phyloP scores from a whole-genome alignment of 306 rosid species.

The Nissolia schottii region DNA sequence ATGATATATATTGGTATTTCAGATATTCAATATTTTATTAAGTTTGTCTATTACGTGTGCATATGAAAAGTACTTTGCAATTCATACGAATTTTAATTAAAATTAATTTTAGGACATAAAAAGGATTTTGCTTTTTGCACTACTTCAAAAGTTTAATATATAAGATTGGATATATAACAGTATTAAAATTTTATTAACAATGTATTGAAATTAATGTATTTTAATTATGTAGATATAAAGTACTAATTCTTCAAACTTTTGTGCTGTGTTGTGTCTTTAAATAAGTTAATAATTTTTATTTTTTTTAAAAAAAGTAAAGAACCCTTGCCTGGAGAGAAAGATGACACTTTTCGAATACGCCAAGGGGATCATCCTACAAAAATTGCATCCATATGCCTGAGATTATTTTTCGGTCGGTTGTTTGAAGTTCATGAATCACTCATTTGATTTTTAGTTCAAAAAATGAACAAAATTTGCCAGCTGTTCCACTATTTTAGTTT shows the following conservation, averaged over 20 bases:
- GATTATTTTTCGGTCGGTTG: slow-evolving; percentile 3
- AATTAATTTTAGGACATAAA: too few relatives aligned
- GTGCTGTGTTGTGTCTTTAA: neutral
- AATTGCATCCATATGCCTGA: neutral
- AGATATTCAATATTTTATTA: neutral
- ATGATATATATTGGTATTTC: too few relatives aligned
- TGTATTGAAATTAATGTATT: too few relatives aligned
- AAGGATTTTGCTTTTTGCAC: too few relatives aligned
- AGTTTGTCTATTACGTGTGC: neutral
- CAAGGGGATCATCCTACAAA: neutral
- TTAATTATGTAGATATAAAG: too few relatives aligned
- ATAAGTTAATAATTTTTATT: neutral
- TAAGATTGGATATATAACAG: too few relatives aligned
- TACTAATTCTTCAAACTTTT: neutral
- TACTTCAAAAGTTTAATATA: too few relatives aligned
- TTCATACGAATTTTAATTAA: neutral
- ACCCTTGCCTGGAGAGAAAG: neutral
- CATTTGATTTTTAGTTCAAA: neutral
- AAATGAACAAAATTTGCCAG: neutral
- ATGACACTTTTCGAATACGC: neutral
- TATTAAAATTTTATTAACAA: too few relatives aligned
- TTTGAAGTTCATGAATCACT: neutral
- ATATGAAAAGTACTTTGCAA: neutral
- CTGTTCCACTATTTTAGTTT: neutral
- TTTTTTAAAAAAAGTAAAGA: neutral